Evolutionary conservation across 176 grass and related monocot genomes (phyloP).

Genomic region (Luzula sylvatica): DNA sequence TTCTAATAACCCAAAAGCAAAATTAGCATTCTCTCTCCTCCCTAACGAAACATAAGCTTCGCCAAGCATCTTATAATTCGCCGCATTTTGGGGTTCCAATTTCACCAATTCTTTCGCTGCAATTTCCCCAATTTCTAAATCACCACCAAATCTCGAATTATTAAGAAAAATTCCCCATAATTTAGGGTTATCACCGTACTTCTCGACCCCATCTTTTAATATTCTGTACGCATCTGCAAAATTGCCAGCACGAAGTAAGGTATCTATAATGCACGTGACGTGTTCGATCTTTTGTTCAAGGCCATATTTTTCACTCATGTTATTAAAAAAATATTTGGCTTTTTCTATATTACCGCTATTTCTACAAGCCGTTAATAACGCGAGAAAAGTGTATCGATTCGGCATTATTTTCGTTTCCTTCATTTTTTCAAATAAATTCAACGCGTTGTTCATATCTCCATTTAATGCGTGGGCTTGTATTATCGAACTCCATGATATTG

Average conservation of each 20-base stretch:
- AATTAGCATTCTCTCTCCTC: conserved; percentile 38
- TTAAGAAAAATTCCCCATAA: conserved; percentile 51
- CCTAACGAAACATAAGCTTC: conserved; percentile 60
- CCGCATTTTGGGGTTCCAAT: conserved; percentile 52
- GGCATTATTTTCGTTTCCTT: conserved; percentile 36
- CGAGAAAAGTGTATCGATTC: conserved; percentile 53
- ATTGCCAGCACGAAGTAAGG: conserved; percentile 36
- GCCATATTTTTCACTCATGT: conserved; percentile 53
- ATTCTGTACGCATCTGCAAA: conserved; percentile 52
- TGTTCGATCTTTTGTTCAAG: conserved; percentile 44
- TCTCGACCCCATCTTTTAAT: conserved; percentile 18
- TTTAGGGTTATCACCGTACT: conserved; percentile 10
- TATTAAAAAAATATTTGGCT: conserved; percentile 35
- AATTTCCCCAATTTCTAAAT: conserved; percentile 45
- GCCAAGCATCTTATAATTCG: conserved; percentile 64
- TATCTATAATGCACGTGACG: conserved; percentile 57
- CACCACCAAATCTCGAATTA: conserved; percentile 35
- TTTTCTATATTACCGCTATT: conserved; percentile 59
- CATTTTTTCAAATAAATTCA: conserved; percentile 51
- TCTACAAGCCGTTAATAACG: conserved; percentile 44
- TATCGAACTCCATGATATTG: conserved; percentile 66
- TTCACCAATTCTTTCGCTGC: conserved; percentile 37
- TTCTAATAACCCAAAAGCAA: conserved; percentile 23
- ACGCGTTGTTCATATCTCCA: conserved; percentile 31
- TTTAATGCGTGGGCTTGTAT: conserved; percentile 66